Base-by-base conservation (phyloP, 192 early-diverging fungal species). In the Backusella mclennaniae region DNA sequence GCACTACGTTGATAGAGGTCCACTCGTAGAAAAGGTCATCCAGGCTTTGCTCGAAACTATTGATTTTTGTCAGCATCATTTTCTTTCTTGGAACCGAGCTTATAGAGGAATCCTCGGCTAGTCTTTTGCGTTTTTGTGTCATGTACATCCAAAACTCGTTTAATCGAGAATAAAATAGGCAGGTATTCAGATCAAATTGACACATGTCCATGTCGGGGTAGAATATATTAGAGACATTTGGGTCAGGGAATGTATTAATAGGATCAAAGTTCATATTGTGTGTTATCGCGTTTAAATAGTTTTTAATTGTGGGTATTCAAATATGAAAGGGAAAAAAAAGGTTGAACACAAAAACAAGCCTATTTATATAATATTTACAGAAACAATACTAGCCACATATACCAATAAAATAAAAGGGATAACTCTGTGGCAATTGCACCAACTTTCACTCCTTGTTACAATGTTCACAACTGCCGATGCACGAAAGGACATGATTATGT, bases 21-120 rank as follows among this genome's bases (percentile, higher is more conserved):
- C 78, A 79, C 41, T 66, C 74, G 49, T 79, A 74, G 23, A 71
- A 74, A 8, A 79, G 35, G 33, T 75, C 63, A 36, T 75, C 78
- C 6, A 79, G 8, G 19, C 49, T 63, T 38, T 72, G 67, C 71
- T 79, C 67, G 12, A 76, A 69, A n/a, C n/a, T 63, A 4, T 26
- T 63, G 0, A 63, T 63, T 63, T 63, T 63, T 4, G 56, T 63
- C 3, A 63, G 12, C 56, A 63, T 63, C 21, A 29, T 63, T 63
- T 63, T 63, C n/a, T 63, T 63, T 29, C 56, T 63, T 23, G 21
- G 23, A 29, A 63, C n/a, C 9, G 56, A 63, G 23, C 21, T 63
- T 9, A 21, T 53, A 63, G 56, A 26, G 4, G 56, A 26, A 2
- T 63, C 56, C 9, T 63, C 56, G 12, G 26, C 56, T 2, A 29